These are phyloP conservation scores for Colletotrichum incanum DNA, from an alignment of 2,329 filamentous ascomycete genomes.

Conservation along the genomic window DNA sequence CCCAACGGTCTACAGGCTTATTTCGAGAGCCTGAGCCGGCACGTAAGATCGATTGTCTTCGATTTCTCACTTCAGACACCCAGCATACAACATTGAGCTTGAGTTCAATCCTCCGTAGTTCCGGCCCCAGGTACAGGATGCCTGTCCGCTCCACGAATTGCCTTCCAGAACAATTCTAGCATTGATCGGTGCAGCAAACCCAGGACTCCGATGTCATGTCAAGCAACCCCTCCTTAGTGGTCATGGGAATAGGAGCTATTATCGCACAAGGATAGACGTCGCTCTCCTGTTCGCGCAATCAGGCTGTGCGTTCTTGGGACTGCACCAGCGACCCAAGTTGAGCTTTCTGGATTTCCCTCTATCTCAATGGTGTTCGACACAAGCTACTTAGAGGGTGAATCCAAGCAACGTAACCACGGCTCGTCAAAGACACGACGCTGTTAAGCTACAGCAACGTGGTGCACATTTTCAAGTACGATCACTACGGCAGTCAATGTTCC, in stretches of 20 bases:
- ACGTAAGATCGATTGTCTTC: no score
- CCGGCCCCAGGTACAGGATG: background rate
- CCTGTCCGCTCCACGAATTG: background rate
- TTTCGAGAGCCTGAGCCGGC: background rate
- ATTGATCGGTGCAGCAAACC: background rate
- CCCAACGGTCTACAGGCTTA: background rate
- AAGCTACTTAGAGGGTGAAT: background rate
- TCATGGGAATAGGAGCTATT: background rate
- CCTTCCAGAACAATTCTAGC: conserved; percentile 33
- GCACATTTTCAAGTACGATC: background rate
- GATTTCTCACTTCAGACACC: background rate
- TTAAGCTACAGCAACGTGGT: background rate
- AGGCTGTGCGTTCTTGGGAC: no score
- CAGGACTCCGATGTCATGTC: background rate
- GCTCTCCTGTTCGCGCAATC: no score
- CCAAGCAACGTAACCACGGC: background rate
- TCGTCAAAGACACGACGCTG: background rate
- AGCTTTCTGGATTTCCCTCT: no score
- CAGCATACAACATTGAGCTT: background rate
- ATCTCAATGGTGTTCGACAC: no score
- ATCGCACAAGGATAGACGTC: no score
- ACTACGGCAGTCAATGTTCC: no score
- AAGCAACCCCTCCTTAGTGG: background rate
- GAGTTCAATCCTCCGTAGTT: background rate
- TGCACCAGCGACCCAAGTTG: background rate